phyloP scores from a whole-genome alignment of 169 alveolate species.

The Plasmodium yoelii region DNA sequence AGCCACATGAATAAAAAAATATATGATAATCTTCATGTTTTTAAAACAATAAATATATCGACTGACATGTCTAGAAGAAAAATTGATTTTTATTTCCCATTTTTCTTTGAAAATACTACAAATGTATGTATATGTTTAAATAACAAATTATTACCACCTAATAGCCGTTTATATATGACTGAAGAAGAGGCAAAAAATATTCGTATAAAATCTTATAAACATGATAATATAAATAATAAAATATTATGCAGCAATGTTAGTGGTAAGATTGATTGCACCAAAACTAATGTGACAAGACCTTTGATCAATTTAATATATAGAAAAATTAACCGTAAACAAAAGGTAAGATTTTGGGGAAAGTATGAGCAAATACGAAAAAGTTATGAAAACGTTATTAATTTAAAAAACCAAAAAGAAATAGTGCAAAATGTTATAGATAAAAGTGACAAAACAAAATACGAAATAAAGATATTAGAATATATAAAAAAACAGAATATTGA shows the following conservation, averaged over 20 bases:
- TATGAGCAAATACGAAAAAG: conserved; percentile 54
- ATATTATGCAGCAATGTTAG: conserved; percentile 80
- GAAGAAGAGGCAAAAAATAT: conserved; percentile 82
- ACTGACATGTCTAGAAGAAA: conserved; percentile 83
- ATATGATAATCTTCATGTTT: conserved; percentile 57
- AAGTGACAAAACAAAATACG: too few species aligned
- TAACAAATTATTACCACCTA: conserved; percentile 79
- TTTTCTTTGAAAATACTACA: conserved; percentile 81
- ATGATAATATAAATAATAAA: conserved; percentile 76
- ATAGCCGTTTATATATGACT: conserved; percentile 81
- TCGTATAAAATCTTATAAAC: conserved; percentile 76
- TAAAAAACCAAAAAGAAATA: neutral
- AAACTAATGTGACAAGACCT: conserved; percentile 77
- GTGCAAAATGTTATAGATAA: neutral
- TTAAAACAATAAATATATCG: conserved; percentile 77
- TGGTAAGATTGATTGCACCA: conserved; percentile 80
- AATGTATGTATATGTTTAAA: conserved; percentile 79
- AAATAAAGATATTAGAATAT: too few species aligned
- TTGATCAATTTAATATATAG: conserved; percentile 63
- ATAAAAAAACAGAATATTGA: too few species aligned
- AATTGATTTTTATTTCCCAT: conserved; percentile 81
- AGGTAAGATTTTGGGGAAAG: conserved; percentile 70
- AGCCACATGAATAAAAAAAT: conserved; percentile 60
- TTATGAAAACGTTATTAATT: neutral
- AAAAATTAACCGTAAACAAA: conserved; percentile 57